A percentile compares a stretch with the other conserved stretches of the same genome.
phyloP scores from a whole-genome alignment of 2,329 filamentous ascomycete species.

The Botryotinia globosa region DNA sequence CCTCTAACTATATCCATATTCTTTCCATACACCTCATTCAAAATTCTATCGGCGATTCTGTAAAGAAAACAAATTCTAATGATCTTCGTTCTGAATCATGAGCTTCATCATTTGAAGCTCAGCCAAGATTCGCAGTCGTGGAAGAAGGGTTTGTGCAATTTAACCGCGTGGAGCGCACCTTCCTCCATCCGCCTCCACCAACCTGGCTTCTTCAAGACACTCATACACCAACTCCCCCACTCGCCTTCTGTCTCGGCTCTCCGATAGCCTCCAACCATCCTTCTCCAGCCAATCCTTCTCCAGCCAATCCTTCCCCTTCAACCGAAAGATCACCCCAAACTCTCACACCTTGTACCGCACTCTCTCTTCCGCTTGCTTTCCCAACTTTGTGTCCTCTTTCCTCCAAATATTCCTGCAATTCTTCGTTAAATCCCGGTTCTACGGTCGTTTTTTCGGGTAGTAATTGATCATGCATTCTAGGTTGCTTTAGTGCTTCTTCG shows the following conservation, averaged over 20 bases:
- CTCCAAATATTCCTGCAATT: constrained; percentile 60
- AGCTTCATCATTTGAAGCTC: background rate
- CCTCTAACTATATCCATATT: background rate
- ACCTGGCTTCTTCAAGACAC: too few species aligned
- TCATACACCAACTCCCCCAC: constrained; percentile 23
- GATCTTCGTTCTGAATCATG: background rate
- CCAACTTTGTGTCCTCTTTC: constrained; percentile 68
- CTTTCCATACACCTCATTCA: background rate
- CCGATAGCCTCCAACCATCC: constrained; percentile 74
- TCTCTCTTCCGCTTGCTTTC: constrained; percentile 61
- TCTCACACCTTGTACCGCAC: constrained; percentile 69
- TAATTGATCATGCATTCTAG: constrained; percentile 78
- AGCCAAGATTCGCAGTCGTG: background rate
- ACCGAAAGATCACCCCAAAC: constrained; percentile 67
- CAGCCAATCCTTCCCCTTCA: constrained; percentile 74
- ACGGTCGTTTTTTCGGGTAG: constrained; percentile 67
- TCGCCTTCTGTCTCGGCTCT: constrained; percentile 71
- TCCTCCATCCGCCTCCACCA: background rate
- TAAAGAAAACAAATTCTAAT: background rate
- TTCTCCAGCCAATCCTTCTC: constrained; percentile 71
- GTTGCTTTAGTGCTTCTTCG: constrained; percentile 59
- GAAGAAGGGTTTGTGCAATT: background rate
- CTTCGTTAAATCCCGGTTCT: constrained; percentile 66
- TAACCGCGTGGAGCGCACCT: constrained; percentile 4
- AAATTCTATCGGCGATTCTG: background rate